These are phyloP conservation scores for Colletotrichum salicis DNA, from an alignment of 2,329 filamentous ascomycete species.

Conservation along the genomic window DNA sequence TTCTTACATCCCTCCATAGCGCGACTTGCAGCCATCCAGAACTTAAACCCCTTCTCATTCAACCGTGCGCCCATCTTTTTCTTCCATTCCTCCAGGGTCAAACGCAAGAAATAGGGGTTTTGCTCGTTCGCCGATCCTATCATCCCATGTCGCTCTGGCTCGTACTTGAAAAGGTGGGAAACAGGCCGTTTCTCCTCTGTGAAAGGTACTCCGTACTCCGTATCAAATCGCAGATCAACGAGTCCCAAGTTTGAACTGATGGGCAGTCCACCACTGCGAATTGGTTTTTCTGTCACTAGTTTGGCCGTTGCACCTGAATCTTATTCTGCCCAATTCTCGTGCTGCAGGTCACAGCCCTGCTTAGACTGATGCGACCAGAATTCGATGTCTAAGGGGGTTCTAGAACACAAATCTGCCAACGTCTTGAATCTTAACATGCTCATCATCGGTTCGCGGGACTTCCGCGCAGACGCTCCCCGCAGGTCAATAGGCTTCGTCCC, in stretches of 20 bases:
- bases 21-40: not conserved
- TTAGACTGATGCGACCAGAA: not conserved
- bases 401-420: not conserved
- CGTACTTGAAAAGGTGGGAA: not conserved
- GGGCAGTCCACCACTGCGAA: not conserved
- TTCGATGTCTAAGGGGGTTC: not conserved
- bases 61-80: constrained; percentile 9
- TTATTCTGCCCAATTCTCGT: not conserved
- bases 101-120: constrained; percentile 27
- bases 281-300: not conserved
- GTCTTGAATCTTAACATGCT: not conserved
- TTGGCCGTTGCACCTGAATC: not conserved
- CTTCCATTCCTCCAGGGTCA: not conserved
- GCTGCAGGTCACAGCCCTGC: not conserved
- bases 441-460: not conserved
- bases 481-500: constrained; percentile 2
- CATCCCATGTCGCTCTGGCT: constrained; percentile 1
- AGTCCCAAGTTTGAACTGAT: not conserved
- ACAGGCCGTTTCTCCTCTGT: not conserved
- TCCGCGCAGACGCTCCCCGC: constrained; percentile 13
- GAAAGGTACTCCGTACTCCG: not conserved
- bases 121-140: not conserved
- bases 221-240: not conserved
- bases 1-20: not conserved
- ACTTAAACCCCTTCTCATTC: constrained; percentile 5